phyloP scores from a whole-genome alignment of 2,329 filamentous ascomycete species.

The Thielaviopsis ethacetica region DNA sequence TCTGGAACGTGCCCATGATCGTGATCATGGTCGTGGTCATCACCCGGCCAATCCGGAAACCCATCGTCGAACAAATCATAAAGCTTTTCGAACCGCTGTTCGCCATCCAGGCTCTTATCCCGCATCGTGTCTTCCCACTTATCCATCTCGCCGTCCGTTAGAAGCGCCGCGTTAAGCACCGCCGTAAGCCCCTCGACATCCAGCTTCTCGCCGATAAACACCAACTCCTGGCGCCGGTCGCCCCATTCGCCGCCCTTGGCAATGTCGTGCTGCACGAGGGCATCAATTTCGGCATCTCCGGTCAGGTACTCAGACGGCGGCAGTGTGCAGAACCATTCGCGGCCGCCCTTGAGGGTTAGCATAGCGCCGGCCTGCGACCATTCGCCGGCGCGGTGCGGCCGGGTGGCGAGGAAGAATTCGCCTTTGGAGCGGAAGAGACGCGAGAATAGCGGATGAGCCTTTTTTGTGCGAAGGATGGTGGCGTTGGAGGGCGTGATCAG shows the following conservation, averaged over 20 bases:
- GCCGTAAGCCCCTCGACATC: conserved; percentile 33
- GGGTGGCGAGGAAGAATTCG: conserved; percentile 41
- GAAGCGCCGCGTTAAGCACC: conserved; percentile 41
- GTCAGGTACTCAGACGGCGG: conserved; percentile 33
- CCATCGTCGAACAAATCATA: conserved; percentile 39
- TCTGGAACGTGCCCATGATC: conserved; percentile 16
- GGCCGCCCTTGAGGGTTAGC: conserved; percentile 41
- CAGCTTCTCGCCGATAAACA: conserved; percentile 55
- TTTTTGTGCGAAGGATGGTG: conserved; percentile 38
- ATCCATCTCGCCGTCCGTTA: conserved; percentile 41
- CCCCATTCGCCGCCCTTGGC: conserved; percentile 45
- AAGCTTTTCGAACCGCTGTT: conserved; percentile 29
- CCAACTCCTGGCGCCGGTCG: conserved; percentile 53
- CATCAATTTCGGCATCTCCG: conserved; percentile 29
- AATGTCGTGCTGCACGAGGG: conserved; percentile 33
- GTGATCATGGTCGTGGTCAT: conserved; percentile 23
- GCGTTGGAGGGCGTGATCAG: conserved; percentile 21
- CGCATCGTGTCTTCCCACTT: conserved; percentile 37
- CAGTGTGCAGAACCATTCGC: conserved; percentile 43
- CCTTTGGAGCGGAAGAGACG: conserved; percentile 48
- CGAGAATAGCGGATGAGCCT: conserved; percentile 32
- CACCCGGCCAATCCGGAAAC: conserved; percentile 38
- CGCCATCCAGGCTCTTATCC: conserved; percentile 18
- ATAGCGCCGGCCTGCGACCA: conserved; percentile 51
- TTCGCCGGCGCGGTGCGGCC: conserved; percentile 36